Base-by-base conservation (phyloP, 73 alveolate species). In the Uronychia setigera region DNA sequence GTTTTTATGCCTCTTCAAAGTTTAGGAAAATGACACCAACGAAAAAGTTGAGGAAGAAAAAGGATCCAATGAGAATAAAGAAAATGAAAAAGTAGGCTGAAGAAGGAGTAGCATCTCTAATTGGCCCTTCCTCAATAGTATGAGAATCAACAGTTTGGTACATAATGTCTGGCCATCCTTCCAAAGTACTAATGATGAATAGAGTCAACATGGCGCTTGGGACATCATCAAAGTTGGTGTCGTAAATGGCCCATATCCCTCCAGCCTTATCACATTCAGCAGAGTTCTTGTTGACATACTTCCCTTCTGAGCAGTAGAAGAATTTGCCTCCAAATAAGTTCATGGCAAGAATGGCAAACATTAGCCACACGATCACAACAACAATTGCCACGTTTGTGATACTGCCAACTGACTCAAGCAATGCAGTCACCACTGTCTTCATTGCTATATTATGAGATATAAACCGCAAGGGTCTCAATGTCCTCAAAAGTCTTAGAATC, bases 401-500 rank as follows among this genome's bases (percentile, higher is more conserved):
- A 32, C 94, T 95, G 34, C 91, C 87, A 33, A 96, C 87, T 19
- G 97, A 86, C 76, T 95, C 97, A 75, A 94, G 85, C 75, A 97
- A 89, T 29, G 99, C 97, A 34, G 95, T 89, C 28, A 97, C 96
- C 33, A 97, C 87, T 33, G 95, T 86, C 83, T 97, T 97, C 93
- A 97, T 93, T 80, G 96, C 96, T 19, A 84, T 90, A 88, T 96
- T 97, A 84, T 97, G 99, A 67, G 98, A 93, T 0, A 97, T 96
- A 74, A 97, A 90, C 77, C 99, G 88, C 32, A 97, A 87, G 29
- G 99, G 99, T 57, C 99, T 92, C 58, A 97, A 78, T 31, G 98
- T 96, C 88, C 99, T 89, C 60, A 97, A 92, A 28, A 97, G 83
- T 92, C 99, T 93, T 31, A 97, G 81, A 32, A 96, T 94, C 67